Percentiles rank a stretch among this genome's conserved stretches.
phyloP scores from a whole-genome alignment of 164 flowering plant species.

The Liriodendron chinense region DNA sequence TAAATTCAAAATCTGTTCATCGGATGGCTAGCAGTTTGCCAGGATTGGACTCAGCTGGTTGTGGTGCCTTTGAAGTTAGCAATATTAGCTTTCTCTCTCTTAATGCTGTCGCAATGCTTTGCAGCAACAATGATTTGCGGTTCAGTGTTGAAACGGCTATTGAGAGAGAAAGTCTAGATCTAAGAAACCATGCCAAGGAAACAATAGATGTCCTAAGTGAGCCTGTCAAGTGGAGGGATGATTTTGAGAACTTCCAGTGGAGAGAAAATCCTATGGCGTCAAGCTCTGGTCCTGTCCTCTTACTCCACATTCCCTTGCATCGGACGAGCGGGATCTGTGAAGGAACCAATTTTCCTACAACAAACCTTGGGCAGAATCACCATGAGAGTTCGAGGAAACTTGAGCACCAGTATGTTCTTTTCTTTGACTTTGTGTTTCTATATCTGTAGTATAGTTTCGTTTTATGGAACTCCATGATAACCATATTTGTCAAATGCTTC shows the following conservation, averaged over 20 bases:
- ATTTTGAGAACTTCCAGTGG: constrained; percentile 26
- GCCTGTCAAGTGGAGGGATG: constrained; percentile 7
- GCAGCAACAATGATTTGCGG: constrained; percentile 51
- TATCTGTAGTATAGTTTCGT: background rate
- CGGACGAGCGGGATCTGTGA: constrained; percentile 15
- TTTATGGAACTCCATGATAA: background rate
- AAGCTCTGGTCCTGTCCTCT: constrained; percentile 69
- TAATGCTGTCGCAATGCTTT: constrained; percentile 64
- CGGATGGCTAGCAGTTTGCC: constrained; percentile 50
- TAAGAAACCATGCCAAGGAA: constrained; percentile 22
- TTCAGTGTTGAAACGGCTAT: constrained; percentile 54
- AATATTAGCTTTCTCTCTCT: constrained; percentile 66
- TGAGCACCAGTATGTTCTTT: constrained; percentile 13
- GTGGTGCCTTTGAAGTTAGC: constrained; percentile 55
- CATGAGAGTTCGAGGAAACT: constrained; percentile 1
- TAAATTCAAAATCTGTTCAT: constrained; percentile 31
- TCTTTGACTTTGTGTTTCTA: background rate
- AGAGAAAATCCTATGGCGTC: constrained; percentile 44
- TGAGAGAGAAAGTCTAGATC: constrained; percentile 50
- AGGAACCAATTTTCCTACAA: constrained; percentile 4
- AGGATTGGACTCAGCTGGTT: constrained; percentile 61
- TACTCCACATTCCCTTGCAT: constrained; percentile 68
- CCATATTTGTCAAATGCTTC: background rate
- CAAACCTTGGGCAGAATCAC: constrained; percentile 7
- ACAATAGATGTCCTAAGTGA: constrained; percentile 8